Conservation (phyloP, 2,329 filamentous ascomycete genomes). For the Graphilbum fragrans region DNA sequence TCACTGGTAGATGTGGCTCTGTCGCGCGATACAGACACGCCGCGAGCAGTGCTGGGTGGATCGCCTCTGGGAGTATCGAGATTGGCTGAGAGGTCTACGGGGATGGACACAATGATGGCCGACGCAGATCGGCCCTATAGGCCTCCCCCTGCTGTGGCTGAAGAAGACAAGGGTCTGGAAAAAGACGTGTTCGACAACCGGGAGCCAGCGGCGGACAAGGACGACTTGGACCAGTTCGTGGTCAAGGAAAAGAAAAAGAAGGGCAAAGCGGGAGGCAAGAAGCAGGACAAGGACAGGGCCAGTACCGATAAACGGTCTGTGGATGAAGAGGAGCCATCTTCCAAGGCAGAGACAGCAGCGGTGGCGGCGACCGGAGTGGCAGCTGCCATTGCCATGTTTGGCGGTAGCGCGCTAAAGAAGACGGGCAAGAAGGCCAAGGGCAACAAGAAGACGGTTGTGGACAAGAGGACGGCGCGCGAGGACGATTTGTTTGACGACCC, state of each 20-base stretch:
- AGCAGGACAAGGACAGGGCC: neutral
- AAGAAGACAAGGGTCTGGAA: neutral
- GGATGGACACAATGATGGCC: neutral
- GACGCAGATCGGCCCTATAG: neutral
- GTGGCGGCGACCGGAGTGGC: neutral
- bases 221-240: neutral
- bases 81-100: neutral
- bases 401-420: conserved; percentile 18
- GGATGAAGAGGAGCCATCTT: neutral
- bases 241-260: neutral
- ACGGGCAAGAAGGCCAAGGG: conserved; percentile 9
- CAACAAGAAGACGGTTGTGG: conserved; percentile 23
- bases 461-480: conserved; percentile 23
- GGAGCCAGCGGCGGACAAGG: neutral
- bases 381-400: conserved; percentile 8
- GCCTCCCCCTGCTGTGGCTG: neutral
- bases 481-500: conserved; percentile 34
- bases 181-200: neutral
- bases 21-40: too few species aligned
- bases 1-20: neutral
- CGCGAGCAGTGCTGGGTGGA: too few species aligned
- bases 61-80: neutral
- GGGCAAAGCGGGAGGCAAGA: conserved; percentile 9
- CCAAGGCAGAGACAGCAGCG: neutral
- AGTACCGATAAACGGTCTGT: too few species aligned